Evolutionary conservation across 306 rosid genomes (phyloP).

Genomic region (Ormosia emarginata): DNA sequence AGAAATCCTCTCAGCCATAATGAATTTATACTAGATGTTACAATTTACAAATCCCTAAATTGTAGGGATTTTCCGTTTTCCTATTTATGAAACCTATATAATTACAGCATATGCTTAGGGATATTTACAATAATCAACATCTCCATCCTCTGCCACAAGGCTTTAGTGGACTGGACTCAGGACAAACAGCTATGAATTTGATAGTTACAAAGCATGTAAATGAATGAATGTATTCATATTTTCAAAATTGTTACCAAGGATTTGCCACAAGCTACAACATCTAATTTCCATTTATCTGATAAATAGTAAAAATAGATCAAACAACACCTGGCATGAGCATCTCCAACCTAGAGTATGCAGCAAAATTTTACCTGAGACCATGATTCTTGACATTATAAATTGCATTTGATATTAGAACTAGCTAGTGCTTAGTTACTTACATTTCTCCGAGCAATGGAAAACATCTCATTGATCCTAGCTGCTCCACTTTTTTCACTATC

Average conservation of each 20-base stretch:
- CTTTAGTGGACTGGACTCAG: neutral
- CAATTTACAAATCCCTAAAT: neutral
- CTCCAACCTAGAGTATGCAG: neutral
- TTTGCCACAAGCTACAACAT: constrained; percentile 12
- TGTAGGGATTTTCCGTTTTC: neutral
- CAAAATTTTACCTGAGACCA: constrained; percentile 3
- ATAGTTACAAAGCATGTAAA: neutral
- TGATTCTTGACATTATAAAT: constrained; percentile 5
- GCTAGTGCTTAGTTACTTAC: constrained; percentile 44
- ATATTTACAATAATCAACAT: neutral
- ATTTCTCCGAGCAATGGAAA: constrained; percentile 88
- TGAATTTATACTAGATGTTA: neutral
- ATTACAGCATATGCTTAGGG: neutral
- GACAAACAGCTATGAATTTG: neutral
- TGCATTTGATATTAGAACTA: constrained; percentile 13
- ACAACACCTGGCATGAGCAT: neutral
- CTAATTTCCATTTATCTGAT: constrained; percentile 3
- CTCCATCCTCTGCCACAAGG: neutral
- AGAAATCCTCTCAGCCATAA: neutral
- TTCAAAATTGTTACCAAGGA: neutral
- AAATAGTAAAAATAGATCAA: constrained; percentile 16
- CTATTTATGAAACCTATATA: neutral
- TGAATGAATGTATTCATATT: constrained; percentile 11
- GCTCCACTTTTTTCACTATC: constrained; percentile 97
- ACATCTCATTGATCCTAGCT: constrained; percentile 88